A percentile compares a stretch with the other conserved stretches of the same genome.
Conservation (phyloP, 2,329 filamentous ascomycete genomes). For the Ceratocystis destructans region DNA sequence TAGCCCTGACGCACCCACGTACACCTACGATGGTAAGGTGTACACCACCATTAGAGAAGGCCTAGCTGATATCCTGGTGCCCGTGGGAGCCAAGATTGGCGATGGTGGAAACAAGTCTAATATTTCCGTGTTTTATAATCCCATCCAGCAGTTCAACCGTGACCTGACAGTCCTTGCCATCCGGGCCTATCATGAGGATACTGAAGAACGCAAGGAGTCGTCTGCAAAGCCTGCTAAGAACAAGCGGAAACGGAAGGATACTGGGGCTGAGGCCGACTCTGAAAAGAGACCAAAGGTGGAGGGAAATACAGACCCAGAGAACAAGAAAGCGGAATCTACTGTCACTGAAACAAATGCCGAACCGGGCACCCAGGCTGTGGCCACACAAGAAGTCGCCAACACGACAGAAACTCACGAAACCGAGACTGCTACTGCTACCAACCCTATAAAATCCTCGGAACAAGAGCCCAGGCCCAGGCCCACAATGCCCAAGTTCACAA, state of each 20-base stretch:
- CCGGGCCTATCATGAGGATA: conserved; percentile 67
- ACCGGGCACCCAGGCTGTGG: neutral
- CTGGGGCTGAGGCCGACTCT: conserved; percentile 33
- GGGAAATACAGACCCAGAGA: neutral
- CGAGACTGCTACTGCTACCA: neutral
- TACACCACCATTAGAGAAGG: conserved; percentile 43
- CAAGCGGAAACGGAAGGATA: conserved; percentile 32
- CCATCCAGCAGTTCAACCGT: conserved; percentile 97
- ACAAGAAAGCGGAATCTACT: neutral
- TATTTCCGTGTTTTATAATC: conserved; percentile 78
- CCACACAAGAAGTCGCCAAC: neutral
- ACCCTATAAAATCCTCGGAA: neutral
- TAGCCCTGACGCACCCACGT: conserved; percentile 15
- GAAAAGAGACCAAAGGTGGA: conserved; percentile 24
- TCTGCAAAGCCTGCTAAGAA: conserved; percentile 23
- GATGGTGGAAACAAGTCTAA: conserved; percentile 52
- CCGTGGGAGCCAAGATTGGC: conserved; percentile 32
- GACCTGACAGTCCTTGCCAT: conserved; percentile 89
- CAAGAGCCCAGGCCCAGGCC: conserved; percentile 15
- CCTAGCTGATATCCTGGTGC: conserved; percentile 43
- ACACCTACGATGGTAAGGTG: conserved; percentile 31
- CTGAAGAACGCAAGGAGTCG: conserved; percentile 33
- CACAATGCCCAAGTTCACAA: conserved; percentile 48
- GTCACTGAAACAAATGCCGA: neutral
- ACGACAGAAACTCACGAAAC: neutral